These are phyloP conservation scores for Petunia secreta DNA, from an alignment of 257 asterid genomes.

Conservation along the genomic window DNA sequence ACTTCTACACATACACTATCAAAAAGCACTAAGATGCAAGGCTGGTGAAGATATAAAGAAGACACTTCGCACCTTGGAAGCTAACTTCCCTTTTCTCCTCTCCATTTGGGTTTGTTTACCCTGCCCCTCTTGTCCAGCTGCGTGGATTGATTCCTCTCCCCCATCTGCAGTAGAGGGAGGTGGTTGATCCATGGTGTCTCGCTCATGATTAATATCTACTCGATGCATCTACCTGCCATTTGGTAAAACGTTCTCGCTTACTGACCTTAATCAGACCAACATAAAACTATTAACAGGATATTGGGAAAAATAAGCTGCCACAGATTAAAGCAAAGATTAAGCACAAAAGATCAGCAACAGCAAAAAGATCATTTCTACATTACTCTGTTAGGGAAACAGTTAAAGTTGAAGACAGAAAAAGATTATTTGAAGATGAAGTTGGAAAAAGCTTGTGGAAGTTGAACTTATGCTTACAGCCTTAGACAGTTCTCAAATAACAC, in stretches of 20 bases:
- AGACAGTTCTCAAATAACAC: too few species aligned
- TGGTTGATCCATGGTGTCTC: slow-evolving; percentile 42
- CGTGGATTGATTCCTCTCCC: slow-evolving; percentile 42
- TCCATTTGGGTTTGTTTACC: slow-evolving; percentile 34
- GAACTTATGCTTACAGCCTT: background rate
- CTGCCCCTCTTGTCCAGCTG: slow-evolving; percentile 47
- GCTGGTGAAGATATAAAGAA: slow-evolving; percentile 19
- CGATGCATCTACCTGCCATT: slow-evolving; percentile 59
- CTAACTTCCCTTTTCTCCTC: slow-evolving; percentile 33
- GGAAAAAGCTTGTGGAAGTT: slow-evolving; percentile 8
- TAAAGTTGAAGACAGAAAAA: slow-evolving; percentile 8
- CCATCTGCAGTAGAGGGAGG: slow-evolving; percentile 39
- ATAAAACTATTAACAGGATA: background rate
- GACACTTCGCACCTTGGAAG: slow-evolving; percentile 49
- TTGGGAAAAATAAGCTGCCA: background rate
- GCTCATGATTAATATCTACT: slow-evolving; percentile 51
- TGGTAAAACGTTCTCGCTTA: background rate
- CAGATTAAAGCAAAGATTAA: background rate
- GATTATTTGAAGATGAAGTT: background rate
- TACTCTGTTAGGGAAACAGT: background rate
- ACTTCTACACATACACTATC: background rate
- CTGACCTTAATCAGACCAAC: background rate
- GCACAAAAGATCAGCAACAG: background rate
- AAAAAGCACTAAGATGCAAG: slow-evolving; percentile 18
- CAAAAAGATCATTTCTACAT: background rate